Percentiles rank a stretch among this genome's conserved stretches.
Evolutionary conservation across 2,329 filamentous ascomycete species (phyloP).

Genomic region (Curvularia sp.): DNA sequence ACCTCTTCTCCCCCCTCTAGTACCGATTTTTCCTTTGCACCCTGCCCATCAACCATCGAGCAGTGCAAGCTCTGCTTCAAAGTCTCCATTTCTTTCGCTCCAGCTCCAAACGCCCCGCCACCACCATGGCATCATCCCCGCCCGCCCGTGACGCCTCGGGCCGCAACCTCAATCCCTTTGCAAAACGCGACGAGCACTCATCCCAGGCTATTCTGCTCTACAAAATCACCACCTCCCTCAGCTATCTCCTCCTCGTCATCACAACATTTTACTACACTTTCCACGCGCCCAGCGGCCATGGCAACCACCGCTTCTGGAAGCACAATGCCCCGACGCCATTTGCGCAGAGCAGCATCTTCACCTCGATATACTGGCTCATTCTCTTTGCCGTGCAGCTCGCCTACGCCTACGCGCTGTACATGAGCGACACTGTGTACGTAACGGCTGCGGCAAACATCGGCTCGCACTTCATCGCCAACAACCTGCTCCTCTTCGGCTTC

Average conservation of each 20-base stretch:
- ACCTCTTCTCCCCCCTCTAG: background rate
- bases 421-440: conserved; percentile 66
- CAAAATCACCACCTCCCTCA: conserved; percentile 75
- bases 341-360: conserved; percentile 70
- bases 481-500: conserved; percentile 81
- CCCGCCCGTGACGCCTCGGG: conserved; percentile 49
- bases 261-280: conserved; percentile 77
- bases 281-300: conserved; percentile 67
- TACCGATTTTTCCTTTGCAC: background rate
- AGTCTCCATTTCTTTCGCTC: background rate
- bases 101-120: background rate
- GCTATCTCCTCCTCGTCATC: conserved; percentile 77
- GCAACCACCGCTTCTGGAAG: conserved; percentile 72
- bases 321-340: conserved; percentile 79
- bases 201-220: conserved; percentile 70
- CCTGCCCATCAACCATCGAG: background rate
- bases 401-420: conserved; percentile 81
- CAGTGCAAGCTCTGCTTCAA: background rate
- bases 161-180: conserved; percentile 71
- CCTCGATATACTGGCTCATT: conserved; percentile 77
- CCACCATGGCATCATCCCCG: conserved; percentile 1
- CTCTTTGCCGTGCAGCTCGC: conserved; percentile 77
- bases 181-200: conserved; percentile 71
- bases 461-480: conserved; percentile 84
- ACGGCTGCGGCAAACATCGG: conserved; percentile 78